Conservation (phyloP, 139 green algal genomes). For the Pseudopediastrum boryanum region DNA sequence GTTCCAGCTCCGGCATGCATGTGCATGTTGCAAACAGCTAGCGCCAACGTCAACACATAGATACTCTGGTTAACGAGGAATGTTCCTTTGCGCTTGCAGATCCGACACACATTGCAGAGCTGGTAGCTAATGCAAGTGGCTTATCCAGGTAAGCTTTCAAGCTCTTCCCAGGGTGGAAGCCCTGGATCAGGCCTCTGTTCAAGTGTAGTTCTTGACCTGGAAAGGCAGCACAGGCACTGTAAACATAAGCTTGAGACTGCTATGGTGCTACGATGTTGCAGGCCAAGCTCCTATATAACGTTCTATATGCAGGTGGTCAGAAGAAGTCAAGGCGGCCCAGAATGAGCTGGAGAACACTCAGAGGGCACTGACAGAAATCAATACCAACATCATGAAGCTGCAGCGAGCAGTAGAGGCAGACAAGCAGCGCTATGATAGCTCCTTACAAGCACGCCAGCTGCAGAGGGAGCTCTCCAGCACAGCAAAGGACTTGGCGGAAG, state of each 20-base stretch:
- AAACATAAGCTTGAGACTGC: not conserved
- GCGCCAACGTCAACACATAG: not conserved
- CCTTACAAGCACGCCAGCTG: no score
- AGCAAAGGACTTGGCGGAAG: no score
- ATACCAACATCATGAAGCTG: conserved; percentile 29
- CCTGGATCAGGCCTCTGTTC: not conserved
- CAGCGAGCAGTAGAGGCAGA: conserved; percentile 15
- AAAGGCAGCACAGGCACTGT: not conserved
- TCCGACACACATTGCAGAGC: conserved; percentile 29
- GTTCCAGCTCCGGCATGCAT: not conserved
- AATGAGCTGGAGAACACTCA: conserved; percentile 49
- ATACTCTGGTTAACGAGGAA: no score
- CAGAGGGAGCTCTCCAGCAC: no score
- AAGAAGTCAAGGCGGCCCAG: conserved; percentile 36
- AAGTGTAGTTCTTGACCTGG: not conserved
- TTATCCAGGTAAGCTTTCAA: conserved; percentile 20
- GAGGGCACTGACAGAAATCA: conserved; percentile 35
- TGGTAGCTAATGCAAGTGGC: conserved; percentile 52
- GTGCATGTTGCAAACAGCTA: not conserved
- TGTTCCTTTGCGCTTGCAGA: no score
- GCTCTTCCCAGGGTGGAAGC: not conserved
- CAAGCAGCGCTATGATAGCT: no score
- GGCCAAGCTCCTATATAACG: not conserved
- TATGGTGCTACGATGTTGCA: not conserved
- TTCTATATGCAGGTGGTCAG: conserved; percentile 41